Evolutionary conservation across 345 rosid species (phyloP).

Genomic region (Brassica carinata): DNA sequence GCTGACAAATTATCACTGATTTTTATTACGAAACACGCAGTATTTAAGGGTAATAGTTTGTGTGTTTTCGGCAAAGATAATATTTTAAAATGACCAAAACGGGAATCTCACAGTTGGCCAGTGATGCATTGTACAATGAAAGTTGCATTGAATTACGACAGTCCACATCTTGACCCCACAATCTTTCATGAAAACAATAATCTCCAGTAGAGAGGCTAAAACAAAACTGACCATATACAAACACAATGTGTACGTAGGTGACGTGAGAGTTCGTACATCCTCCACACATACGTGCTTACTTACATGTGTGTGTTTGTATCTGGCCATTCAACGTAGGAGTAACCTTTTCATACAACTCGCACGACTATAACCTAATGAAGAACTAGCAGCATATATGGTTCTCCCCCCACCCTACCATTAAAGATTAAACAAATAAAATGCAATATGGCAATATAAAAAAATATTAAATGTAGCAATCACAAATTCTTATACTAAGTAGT

Average conservation of each 20-base stretch:
- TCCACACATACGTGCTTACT: conserved; percentile 27
- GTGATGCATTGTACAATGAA: conserved; percentile 24
- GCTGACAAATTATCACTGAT: not conserved
- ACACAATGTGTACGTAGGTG: conserved; percentile 35
- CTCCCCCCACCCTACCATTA: conserved; percentile 14
- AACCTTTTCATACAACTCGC: conserved; percentile 5
- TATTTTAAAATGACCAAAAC: not conserved
- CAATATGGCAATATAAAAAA: not conserved
- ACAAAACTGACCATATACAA: conserved; percentile 43
- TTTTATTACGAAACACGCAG: not conserved
- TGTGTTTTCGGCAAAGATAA: not conserved
- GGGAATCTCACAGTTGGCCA: conserved; percentile 42
- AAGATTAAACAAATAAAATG: conserved; percentile 12
- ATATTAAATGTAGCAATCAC: conserved; percentile 19
- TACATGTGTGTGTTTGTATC: conserved; percentile 22
- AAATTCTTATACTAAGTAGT: conserved; percentile 18
- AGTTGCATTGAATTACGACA: conserved; percentile 34
- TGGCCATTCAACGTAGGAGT: conserved; percentile 8
- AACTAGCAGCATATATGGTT: conserved; percentile 57
- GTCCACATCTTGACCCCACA: conserved; percentile 35
- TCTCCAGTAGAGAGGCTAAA: conserved; percentile 29
- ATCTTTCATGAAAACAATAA: conserved; percentile 30
- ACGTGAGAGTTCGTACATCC: conserved; percentile 14
- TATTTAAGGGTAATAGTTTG: not conserved
- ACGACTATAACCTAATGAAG: conserved; percentile 38